phyloP scores from a whole-genome alignment of 352 stramenopile species.

The Phytophthora pini region DNA sequence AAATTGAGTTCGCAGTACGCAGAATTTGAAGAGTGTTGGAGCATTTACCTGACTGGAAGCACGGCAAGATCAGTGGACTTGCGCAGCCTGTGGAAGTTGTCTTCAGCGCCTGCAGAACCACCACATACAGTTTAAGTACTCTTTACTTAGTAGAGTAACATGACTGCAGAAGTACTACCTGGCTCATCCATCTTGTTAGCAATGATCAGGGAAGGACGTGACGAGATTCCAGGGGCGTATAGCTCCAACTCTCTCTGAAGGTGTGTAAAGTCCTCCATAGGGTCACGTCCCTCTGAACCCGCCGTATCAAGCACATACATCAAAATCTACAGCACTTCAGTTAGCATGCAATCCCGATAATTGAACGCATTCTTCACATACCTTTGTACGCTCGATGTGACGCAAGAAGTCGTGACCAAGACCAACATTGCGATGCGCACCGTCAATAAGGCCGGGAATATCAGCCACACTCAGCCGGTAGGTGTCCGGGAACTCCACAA shows the following conservation, averaged over 20 bases:
- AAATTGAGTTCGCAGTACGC: background rate
- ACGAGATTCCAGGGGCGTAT: constrained; percentile 88
- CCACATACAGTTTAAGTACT: background rate
- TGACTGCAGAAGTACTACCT: constrained; percentile 24
- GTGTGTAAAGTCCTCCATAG: constrained; percentile 76
- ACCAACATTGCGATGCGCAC: constrained; percentile 95
- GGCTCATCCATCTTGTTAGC: constrained; percentile 92
- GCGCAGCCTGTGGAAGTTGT: constrained; percentile 77
- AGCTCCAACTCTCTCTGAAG: constrained; percentile 88
- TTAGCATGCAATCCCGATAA: background rate
- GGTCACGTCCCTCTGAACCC: constrained; percentile 80
- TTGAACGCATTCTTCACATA: constrained; percentile 35
- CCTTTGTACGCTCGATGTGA: constrained; percentile 98
- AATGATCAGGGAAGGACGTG: constrained; percentile 82
- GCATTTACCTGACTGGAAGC: constrained; percentile 73
- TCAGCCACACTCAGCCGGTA: constrained; percentile 92
- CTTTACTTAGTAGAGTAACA: too few species aligned
- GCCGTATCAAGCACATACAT: constrained; percentile 89
- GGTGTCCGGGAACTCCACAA: constrained; percentile 95
- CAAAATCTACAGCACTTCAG: constrained; percentile 56
- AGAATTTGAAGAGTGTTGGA: background rate
- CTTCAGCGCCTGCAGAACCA: constrained; percentile 58
- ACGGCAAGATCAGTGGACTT: constrained; percentile 77
- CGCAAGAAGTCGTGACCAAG: constrained; percentile 98
- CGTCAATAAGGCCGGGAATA: constrained; percentile 90